These are phyloP conservation scores for Mucor piriformis DNA, from an alignment of 371 early-diverging fungal species.

Conservation along the genomic window DNA sequence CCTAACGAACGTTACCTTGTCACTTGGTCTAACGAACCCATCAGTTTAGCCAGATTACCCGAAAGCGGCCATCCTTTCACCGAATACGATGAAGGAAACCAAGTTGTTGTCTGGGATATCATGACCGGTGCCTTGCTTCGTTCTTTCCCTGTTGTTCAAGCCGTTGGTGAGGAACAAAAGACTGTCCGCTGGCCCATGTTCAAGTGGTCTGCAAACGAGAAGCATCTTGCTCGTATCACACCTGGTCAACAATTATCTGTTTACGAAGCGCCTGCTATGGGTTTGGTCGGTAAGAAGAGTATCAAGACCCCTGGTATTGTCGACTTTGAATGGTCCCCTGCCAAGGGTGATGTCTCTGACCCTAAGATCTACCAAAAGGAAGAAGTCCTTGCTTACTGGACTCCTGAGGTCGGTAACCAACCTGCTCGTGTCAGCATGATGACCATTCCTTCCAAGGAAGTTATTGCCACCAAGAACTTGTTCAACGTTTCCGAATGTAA, in stretches of 20 bases:
- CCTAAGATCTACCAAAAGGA: slow-evolving; percentile 61
- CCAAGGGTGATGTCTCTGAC: slow-evolving; percentile 38
- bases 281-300: slow-evolving; percentile 91
- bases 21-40: slow-evolving; percentile 91
- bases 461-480: slow-evolving; percentile 95
- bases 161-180: slow-evolving; percentile 53
- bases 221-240: slow-evolving; percentile 90
- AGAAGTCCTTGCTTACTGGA: slow-evolving; percentile 89
- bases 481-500: slow-evolving; percentile 90
- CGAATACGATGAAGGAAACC: slow-evolving; percentile 78
- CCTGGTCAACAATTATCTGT: slow-evolving; percentile 82
- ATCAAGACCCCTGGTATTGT: slow-evolving; percentile 88
- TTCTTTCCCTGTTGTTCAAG: slow-evolving; percentile 73
- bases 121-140: slow-evolving; percentile 84
- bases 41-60: slow-evolving; percentile 59
- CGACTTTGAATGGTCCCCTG: slow-evolving; percentile 93
- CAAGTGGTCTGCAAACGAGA: slow-evolving; percentile 95
- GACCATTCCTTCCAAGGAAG: slow-evolving; percentile 78
- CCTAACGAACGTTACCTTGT: slow-evolving; percentile 93
- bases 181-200: slow-evolving; percentile 93
- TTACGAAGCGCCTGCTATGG: slow-evolving; percentile 93
- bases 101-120: slow-evolving; percentile 90
- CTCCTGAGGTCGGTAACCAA: slow-evolving; percentile 92
- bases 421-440: slow-evolving; percentile 96
- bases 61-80: slow-evolving; percentile 69